phyloP scores from a whole-genome alignment of 805 yeast genomes.

The Deakozyma indianensis region DNA sequence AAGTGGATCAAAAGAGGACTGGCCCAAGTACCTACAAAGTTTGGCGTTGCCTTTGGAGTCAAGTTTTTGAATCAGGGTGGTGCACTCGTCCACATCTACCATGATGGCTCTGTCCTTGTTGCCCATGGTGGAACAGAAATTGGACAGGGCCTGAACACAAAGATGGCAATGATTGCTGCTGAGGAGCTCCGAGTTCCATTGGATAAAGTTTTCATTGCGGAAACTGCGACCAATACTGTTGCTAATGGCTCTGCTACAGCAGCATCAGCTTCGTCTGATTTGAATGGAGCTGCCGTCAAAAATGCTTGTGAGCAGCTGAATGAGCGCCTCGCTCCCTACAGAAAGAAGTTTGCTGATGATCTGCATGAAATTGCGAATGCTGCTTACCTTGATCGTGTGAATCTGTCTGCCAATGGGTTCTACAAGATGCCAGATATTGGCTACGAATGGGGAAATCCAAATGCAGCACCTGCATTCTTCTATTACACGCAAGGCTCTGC shows the following conservation, averaged over 20 bases:
- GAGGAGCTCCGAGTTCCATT: conserved; percentile 28
- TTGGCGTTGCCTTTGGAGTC: conserved; percentile 35
- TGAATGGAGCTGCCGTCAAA: conserved; percentile 36
- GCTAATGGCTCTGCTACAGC: conserved; percentile 37
- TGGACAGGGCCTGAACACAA: conserved; percentile 36
- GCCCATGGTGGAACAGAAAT: conserved; percentile 37
- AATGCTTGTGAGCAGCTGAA: conserved; percentile 32
- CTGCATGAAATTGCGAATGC: conserved; percentile 28
- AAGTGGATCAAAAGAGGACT: conserved; percentile 35
- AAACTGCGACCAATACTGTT: conserved; percentile 33
- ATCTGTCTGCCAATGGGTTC: conserved; percentile 34
- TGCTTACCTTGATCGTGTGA: conserved; percentile 32
- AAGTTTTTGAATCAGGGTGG: conserved; percentile 33
- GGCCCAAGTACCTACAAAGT: conserved; percentile 32
- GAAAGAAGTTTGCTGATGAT: conserved; percentile 21
- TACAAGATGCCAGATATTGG: conserved; percentile 38
- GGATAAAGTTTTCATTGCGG: conserved; percentile 29
- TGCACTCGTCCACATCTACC: conserved; percentile 31
- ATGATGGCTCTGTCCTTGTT: conserved; percentile 32
- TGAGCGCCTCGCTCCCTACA: conserved; percentile 26
- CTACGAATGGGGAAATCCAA: conserved; percentile 23
- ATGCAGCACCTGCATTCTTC: conserved; percentile 32
- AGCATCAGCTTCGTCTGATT: conserved; percentile 34
- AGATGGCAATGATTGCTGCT: conserved; percentile 35
- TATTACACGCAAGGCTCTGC: conserved; percentile 35